phyloP scores from a whole-genome alignment of 192 early-diverging fungal species.

The Geranomyces variabilis region DNA sequence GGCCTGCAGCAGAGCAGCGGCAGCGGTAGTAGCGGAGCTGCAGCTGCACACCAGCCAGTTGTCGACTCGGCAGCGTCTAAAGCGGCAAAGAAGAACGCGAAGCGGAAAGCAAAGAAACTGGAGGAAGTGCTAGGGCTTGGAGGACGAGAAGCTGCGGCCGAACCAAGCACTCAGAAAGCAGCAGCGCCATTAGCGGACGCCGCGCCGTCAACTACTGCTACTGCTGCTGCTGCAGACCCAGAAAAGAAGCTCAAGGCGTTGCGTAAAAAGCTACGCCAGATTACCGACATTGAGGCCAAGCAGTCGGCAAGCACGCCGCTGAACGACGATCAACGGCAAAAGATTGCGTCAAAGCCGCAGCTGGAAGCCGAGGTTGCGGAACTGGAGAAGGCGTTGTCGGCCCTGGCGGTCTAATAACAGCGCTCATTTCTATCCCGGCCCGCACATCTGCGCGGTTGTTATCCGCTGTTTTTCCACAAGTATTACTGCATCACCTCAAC shows the following conservation, averaged over 20 bases:
- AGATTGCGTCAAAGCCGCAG: slow-evolving; percentile 56
- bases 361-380: slow-evolving; percentile 47
- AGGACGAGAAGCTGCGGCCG: slow-evolving; percentile 2
- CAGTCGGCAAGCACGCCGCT: slow-evolving; percentile 27
- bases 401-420: neutral
- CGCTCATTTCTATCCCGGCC: too few relatives aligned
- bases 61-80: slow-evolving; percentile 17
- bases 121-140: slow-evolving; percentile 4
- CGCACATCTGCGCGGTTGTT: too few relatives aligned
- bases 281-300: slow-evolving; percentile 63
- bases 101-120: slow-evolving; percentile 32
- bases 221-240: slow-evolving; percentile 8
- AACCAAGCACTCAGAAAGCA: neutral
- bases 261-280: slow-evolving; percentile 72
- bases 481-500: too few relatives aligned
- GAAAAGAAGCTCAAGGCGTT: slow-evolving; percentile 63
- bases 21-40: too few relatives aligned
- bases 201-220: neutral
- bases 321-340: slow-evolving; percentile 63
- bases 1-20: slow-evolving; percentile 24
- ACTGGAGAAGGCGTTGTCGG: slow-evolving; percentile 27
- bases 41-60: neutral
- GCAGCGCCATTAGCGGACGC: neutral
- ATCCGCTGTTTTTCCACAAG: too few relatives aligned
- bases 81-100: slow-evolving; percentile 41